Base-by-base conservation (phyloP, 352 stramenopile species). In the Pythium sp. region DNA sequence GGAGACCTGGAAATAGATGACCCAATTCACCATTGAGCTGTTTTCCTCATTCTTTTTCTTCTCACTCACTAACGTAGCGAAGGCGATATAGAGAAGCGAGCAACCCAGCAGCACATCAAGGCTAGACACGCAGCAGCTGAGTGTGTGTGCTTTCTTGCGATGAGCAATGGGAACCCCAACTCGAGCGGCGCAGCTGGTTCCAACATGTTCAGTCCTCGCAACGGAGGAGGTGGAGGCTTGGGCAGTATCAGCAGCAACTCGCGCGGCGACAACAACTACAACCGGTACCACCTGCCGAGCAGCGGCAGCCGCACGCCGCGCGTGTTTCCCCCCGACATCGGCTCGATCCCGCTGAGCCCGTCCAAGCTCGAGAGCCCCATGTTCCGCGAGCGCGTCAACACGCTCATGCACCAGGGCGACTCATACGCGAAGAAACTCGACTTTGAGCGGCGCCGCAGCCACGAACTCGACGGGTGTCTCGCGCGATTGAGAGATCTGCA, bases 341-440 rank as follows among this genome's bases (percentile, higher is more conserved):
- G 72, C 18, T 76, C 79, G 38, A 83, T 91, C 62, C 83, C 81
- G 36, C 65, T 90, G 22, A 91, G 83, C 67, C 83, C 82, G 58
- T 89, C 84, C 20, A 76, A 82, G 22, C 81, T 92, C 46, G 84
- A 92, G 54, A 92, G 79, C 66, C 82, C 84, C 22, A 82, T 90
- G 72, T 92, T 92, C 65, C 80, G 77, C 15, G 82, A 91, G 47
- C 82, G 81, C 34, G 78, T 92, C n/a, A 70, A 53, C 2, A 76
- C 74, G 36, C 61, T 92, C 38, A 89, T 92, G 82, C 82, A 91
- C 15, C 84, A 92, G 70, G 82, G 84, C 22, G 84, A 92, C 64
- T 74, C 78, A 47, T 92, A 91, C 68, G 82, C 84, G 22, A 92
- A 92, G 71, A 76, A 78, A 1, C 74, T 92, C 0, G 84, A 92